Percentiles rank a stretch among this genome's conserved stretches.
These are phyloP conservation scores for Amanita rubescens DNA, from an alignment of 768 basidiomycete genomes.

Conservation along the genomic window DNA sequence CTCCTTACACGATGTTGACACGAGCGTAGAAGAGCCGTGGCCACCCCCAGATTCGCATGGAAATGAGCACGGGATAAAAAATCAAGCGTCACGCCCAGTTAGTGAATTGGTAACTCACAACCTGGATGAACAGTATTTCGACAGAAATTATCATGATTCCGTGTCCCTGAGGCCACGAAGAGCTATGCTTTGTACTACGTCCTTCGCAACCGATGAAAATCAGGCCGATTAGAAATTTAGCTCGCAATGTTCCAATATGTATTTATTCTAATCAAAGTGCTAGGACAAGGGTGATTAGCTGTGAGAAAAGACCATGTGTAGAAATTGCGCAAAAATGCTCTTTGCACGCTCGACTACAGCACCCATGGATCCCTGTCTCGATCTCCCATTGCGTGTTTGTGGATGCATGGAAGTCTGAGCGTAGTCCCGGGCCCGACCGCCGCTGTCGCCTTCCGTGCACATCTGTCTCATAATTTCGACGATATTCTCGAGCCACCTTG, in stretches of 20 bases:
- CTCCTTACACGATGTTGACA: conserved; percentile 7
- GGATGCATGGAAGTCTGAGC: too few relatives aligned
- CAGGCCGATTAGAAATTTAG: too few relatives aligned
- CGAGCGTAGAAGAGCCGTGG: background rate
- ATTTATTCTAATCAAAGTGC: too few relatives aligned
- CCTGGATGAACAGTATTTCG: background rate
- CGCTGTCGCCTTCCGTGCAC: background rate
- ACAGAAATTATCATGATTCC: background rate
- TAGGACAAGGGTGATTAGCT: too few relatives aligned
- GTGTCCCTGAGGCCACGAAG: background rate
- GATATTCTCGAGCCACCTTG: background rate
- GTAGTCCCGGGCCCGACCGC: background rate
- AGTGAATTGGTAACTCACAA: background rate
- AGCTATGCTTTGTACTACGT: background rate
- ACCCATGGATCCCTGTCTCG: too few relatives aligned
- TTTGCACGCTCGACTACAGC: too few relatives aligned
- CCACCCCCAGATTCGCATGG: background rate
- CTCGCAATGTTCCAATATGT: too few relatives aligned
- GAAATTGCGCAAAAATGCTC: too few relatives aligned
- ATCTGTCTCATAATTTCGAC: background rate
- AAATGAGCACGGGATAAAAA: background rate
- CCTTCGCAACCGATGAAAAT: background rate
- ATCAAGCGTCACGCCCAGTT: background rate
- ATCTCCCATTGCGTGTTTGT: too few relatives aligned
- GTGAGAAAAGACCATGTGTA: too few relatives aligned